These are phyloP conservation scores for Gossypium rotundifolium DNA, from an alignment of 345 rosid genomes.

Conservation along the genomic window DNA sequence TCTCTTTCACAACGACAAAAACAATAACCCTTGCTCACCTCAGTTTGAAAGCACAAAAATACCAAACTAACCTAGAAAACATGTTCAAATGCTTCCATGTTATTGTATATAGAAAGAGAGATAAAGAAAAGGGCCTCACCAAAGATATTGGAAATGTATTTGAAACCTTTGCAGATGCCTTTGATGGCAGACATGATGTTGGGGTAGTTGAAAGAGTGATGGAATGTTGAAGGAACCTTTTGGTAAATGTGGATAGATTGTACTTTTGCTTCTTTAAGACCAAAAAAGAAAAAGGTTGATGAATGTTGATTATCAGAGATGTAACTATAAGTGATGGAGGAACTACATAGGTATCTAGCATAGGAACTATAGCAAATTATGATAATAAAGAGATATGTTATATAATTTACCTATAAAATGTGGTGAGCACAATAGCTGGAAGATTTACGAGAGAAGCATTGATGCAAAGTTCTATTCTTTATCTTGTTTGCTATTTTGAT, in stretches of 20 bases:
- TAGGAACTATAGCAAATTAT: background rate
- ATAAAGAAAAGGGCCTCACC: constrained; percentile 29
- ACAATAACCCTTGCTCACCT: background rate
- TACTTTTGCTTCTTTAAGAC: background rate
- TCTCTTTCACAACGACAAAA: constrained; percentile 57
- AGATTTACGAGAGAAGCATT: constrained; percentile 18
- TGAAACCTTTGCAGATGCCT: constrained; percentile 83
- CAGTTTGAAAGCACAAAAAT: constrained; percentile 1
- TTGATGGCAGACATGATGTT: constrained; percentile 64
- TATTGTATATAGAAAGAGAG: background rate
- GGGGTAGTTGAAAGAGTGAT: background rate
- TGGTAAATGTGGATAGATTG: constrained; percentile 9
- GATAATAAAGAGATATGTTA: background rate
- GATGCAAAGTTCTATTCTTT: constrained; percentile 9
- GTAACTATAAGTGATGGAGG: constrained; percentile 21
- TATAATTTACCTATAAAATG: too few relatives aligned
- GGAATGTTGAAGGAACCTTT: constrained; percentile 7
- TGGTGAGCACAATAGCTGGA: background rate
- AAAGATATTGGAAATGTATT: constrained; percentile 78
- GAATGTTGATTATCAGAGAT: background rate
- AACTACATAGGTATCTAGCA: too few relatives aligned
- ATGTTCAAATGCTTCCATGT: background rate
- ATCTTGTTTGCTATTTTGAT: background rate
- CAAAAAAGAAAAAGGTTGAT: background rate
- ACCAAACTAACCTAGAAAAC: background rate